phyloP scores from a whole-genome alignment of 106 monocot genomes.

The Alisma plantagoaquatica region DNA sequence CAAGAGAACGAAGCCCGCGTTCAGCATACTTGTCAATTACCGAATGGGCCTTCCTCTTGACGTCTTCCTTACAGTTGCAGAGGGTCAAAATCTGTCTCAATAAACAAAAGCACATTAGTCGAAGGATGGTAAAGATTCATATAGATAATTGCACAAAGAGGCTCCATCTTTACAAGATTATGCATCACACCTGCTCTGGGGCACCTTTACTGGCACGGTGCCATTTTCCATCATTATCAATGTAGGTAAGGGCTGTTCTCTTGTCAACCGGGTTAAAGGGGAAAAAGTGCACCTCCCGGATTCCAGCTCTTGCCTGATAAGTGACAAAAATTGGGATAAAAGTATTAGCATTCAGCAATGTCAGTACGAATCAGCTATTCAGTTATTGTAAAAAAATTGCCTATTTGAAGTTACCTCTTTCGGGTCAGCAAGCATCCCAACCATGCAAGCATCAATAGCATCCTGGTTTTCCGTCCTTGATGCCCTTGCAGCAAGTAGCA shows the following conservation, averaged over 20 bases:
- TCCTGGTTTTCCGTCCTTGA: constrained; percentile 95
- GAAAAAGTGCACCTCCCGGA: constrained; percentile 88
- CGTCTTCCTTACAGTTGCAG: constrained; percentile 55
- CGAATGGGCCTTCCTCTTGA: constrained; percentile 46
- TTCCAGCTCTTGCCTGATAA: constrained; percentile 84
- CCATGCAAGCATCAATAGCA: constrained; percentile 96
- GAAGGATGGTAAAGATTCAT: no score
- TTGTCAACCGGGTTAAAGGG: constrained; percentile 98
- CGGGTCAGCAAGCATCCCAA: constrained; percentile 96
- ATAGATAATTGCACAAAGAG: no score
- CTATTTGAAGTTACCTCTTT: constrained; percentile 56
- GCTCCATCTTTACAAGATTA: no score
- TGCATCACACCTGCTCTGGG: constrained; percentile 65
- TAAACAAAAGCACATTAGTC: no score
- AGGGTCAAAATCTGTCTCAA: constrained; percentile 57
- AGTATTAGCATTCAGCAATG: no score
- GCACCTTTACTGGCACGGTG: constrained; percentile 95
- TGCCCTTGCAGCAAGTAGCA: constrained; percentile 78
- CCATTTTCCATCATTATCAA: constrained; percentile 71
- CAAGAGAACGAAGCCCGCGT: constrained; percentile 69
- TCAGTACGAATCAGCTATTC: no score
- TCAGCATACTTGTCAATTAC: constrained; percentile 73
- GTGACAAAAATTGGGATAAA: no score
- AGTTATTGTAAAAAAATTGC: neutral
- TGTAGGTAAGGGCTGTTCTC: constrained; percentile 88